Conservation (phyloP, 345 rosid genomes). For the Citrus mangshanensis region DNA sequence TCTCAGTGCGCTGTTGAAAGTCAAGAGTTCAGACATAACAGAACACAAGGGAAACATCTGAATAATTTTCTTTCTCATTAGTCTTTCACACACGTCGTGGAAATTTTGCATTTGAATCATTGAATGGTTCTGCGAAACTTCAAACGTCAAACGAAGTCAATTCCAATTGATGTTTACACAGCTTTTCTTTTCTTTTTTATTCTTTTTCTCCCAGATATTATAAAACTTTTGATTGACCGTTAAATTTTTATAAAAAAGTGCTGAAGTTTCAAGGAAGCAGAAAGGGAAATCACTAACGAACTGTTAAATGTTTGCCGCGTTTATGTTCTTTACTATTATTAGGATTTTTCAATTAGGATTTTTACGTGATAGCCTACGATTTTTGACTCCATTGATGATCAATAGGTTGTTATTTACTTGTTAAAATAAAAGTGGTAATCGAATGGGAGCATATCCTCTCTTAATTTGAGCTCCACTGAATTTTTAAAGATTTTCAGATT, state of each 20-base stretch:
- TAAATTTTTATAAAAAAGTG: not conserved
- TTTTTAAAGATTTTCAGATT: fast-evolving
- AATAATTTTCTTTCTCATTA: not conserved
- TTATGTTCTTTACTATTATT: not conserved
- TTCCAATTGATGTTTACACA: not conserved
- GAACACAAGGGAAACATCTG: not conserved
- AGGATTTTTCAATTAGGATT: no score
- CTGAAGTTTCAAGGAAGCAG: not conserved
- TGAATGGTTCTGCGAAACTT: not conserved
- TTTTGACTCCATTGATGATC: no score
- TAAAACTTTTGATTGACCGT: not conserved
- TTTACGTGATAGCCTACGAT: no score
- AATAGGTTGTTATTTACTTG: no score
- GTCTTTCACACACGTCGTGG: no score
- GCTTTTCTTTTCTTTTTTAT: not conserved
- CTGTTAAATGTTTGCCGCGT: not conserved
- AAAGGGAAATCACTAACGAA: not conserved
- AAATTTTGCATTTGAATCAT: not conserved
- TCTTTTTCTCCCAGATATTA: no score
- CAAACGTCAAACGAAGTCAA: slow-evolving; percentile 5
- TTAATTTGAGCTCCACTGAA: fast-evolving
- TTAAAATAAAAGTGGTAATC: no score
- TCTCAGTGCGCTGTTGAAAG: not conserved
- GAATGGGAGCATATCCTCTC: no score
- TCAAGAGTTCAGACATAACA: not conserved